Conservation (phyloP, 2,329 filamentous ascomycete species). For the Beauveria varroae region DNA sequence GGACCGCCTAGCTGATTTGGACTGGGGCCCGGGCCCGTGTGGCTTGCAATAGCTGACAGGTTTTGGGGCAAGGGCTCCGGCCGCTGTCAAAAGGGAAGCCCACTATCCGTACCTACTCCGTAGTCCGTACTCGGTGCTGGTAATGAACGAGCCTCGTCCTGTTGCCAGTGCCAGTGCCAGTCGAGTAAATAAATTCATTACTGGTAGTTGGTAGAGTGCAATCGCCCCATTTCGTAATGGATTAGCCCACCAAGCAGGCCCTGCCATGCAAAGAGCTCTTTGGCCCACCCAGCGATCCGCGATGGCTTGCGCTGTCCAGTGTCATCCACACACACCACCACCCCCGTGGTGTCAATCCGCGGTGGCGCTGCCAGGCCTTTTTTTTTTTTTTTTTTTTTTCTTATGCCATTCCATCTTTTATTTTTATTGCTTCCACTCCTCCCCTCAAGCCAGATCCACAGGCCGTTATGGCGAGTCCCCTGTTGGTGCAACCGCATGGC, state of each 20-base stretch:
- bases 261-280: conserved; percentile 13
- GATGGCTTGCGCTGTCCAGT: conserved; percentile 22
- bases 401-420: too few relatives aligned
- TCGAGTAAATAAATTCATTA: background rate
- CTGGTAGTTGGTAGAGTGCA: background rate
- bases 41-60: background rate
- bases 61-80: background rate
- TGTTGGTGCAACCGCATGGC: background rate
- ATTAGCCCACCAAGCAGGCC: conserved; percentile 16
- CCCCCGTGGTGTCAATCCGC: conserved; percentile 15
- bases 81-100: background rate
- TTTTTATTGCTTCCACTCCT: too few relatives aligned
- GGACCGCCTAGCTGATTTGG: background rate
- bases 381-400: too few relatives aligned
- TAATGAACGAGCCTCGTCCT: background rate
- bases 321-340: conserved; percentile 12
- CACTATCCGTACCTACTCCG: too few relatives aligned
- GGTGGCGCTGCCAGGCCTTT: background rate
- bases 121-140: too few relatives aligned
- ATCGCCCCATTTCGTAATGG: conserved; percentile 13
- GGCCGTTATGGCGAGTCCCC: background rate
- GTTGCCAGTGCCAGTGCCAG: background rate
- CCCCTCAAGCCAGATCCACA: background rate
- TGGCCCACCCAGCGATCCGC: conserved; percentile 16
- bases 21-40: background rate